These are phyloP conservation scores for Boletus vinaceobasis DNA, from an alignment of 768 basidiomycete species.

Conservation along the genomic window DNA sequence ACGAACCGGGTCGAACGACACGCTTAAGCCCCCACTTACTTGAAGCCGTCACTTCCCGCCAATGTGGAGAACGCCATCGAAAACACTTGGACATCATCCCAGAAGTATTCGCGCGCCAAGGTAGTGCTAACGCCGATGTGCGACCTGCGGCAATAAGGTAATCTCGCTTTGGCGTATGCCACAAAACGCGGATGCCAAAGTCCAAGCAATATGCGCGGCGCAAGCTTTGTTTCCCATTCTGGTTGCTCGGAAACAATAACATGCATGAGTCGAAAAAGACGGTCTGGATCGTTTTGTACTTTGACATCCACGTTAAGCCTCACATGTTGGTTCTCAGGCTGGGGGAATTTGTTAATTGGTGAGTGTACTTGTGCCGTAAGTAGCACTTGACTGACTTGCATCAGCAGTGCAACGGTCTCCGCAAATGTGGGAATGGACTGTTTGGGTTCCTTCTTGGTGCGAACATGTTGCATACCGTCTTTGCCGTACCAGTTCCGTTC, in stretches of 20 bases:
- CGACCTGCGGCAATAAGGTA: conserved; percentile 82
- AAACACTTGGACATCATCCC: conserved; percentile 82
- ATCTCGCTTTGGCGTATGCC: conserved; percentile 61
- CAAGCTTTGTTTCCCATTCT: conserved; percentile 71
- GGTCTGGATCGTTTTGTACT: conserved; percentile 83
- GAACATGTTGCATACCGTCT: conserved; percentile 71
- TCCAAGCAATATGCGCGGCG: conserved; percentile 76
- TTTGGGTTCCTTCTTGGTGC: conserved; percentile 74
- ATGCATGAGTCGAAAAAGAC: conserved; percentile 81
- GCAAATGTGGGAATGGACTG: conserved; percentile 90
- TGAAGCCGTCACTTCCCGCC: conserved; percentile 67
- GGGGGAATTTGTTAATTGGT: neutral
- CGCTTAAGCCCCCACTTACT: conserved; percentile 37
- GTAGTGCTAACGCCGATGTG: conserved; percentile 76
- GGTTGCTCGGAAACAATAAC: conserved; percentile 57
- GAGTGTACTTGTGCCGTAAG: conserved; percentile 10
- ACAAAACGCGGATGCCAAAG: conserved; percentile 94
- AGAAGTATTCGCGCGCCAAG: conserved; percentile 84
- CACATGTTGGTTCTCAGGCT: conserved; percentile 75
- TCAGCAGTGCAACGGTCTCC: conserved; percentile 76
- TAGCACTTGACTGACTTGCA: conserved; percentile 50
- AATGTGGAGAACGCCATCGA: conserved; percentile 76
- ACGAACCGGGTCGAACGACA: conserved; percentile 1
- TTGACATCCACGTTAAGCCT: conserved; percentile 92
- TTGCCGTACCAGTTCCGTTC: conserved; percentile 69